A percentile compares a stretch with the other conserved stretches of the same genome.
phyloP scores from a whole-genome alignment of 129 eudicot genomes.

The Centella asiatica region DNA sequence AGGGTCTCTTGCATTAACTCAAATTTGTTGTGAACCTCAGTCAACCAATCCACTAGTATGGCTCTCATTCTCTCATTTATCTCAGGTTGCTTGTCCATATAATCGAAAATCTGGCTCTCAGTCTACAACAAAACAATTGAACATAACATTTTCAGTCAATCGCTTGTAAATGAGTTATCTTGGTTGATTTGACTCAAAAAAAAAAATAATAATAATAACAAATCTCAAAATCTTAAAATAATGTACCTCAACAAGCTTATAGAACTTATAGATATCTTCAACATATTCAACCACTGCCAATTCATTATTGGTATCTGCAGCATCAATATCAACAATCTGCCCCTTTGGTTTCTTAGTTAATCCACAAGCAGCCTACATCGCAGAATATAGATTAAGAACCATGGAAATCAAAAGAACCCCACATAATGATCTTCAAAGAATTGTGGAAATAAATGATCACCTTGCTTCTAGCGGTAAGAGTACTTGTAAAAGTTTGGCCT shows the following conservation, averaged over 20 bases:
- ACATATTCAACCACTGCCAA: slow-evolving; percentile 76
- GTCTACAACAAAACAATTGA: slow-evolving; percentile 27
- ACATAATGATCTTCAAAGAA: background rate
- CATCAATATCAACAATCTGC: slow-evolving; percentile 64
- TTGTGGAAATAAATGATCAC: background rate
- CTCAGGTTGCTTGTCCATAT: slow-evolving; percentile 67
- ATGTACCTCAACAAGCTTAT: slow-evolving; percentile 71
- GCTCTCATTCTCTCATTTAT: slow-evolving; percentile 75
- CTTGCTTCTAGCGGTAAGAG: slow-evolving; percentile 89
- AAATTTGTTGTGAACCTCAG: slow-evolving; percentile 72
- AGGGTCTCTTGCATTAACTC: slow-evolving; percentile 66
- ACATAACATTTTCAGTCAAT: background rate
- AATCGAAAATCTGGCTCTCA: slow-evolving; percentile 45
- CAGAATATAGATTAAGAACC: background rate
- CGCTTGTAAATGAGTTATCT: background rate
- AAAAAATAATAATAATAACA: background rate
- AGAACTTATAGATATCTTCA: slow-evolving; percentile 75
- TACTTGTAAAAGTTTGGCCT: slow-evolving; percentile 56
- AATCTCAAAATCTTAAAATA: background rate
- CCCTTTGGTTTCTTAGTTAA: slow-evolving; percentile 45
- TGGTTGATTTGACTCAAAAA: background rate
- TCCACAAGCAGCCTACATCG: slow-evolving; percentile 59
- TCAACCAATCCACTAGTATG: slow-evolving; percentile 73
- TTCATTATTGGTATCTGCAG: slow-evolving; percentile 56
- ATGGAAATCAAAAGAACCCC: background rate